These are phyloP conservation scores for Fusarium ambrosium DNA, from an alignment of 2,329 filamentous ascomycete species.

Conservation along the genomic window DNA sequence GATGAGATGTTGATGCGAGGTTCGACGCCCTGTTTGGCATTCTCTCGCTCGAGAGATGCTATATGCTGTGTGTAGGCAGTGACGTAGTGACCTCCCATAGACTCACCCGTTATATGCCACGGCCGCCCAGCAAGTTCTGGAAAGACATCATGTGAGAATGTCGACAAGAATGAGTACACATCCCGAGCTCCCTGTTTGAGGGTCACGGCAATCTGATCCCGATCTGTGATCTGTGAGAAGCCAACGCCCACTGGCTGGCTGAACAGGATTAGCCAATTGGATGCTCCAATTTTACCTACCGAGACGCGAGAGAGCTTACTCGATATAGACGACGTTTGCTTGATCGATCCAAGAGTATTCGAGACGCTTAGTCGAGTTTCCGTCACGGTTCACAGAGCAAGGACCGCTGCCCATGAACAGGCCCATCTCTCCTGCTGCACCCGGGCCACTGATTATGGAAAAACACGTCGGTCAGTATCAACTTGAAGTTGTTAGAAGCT, in stretches of 20 bases:
- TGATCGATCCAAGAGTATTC: slow-evolving; percentile 35
- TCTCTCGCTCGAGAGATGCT: slow-evolving; percentile 9
- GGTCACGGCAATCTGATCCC: slow-evolving; percentile 21
- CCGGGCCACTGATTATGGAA: not conserved
- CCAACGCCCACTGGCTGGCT: slow-evolving; percentile 35
- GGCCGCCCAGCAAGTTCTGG: slow-evolving; percentile 21
- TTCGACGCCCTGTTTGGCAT: not conserved
- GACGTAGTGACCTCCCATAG: slow-evolving; percentile 39
- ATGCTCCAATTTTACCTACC: not conserved
- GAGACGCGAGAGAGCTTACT: slow-evolving; percentile 11
- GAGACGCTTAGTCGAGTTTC: slow-evolving; percentile 22
- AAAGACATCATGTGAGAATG: slow-evolving; percentile 22
- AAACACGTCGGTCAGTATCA: not conserved
- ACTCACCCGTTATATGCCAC: slow-evolving; percentile 37
- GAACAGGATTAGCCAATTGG: not conserved
- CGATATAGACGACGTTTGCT: slow-evolving; percentile 31
- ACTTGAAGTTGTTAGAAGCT: no score
- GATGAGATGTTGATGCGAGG: slow-evolving; percentile 14
- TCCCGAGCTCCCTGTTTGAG: slow-evolving; percentile 29
- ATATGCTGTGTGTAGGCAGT: slow-evolving; percentile 32
- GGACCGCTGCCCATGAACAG: slow-evolving; percentile 36
- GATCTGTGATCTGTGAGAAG: slow-evolving; percentile 35
- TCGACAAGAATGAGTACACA: slow-evolving; percentile 22
- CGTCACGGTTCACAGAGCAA: slow-evolving; percentile 26
- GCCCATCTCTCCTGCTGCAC: slow-evolving; percentile 31